These are phyloP conservation scores for Kwoniella sp. DNA, from an alignment of 768 basidiomycete genomes.

Conservation along the genomic window DNA sequence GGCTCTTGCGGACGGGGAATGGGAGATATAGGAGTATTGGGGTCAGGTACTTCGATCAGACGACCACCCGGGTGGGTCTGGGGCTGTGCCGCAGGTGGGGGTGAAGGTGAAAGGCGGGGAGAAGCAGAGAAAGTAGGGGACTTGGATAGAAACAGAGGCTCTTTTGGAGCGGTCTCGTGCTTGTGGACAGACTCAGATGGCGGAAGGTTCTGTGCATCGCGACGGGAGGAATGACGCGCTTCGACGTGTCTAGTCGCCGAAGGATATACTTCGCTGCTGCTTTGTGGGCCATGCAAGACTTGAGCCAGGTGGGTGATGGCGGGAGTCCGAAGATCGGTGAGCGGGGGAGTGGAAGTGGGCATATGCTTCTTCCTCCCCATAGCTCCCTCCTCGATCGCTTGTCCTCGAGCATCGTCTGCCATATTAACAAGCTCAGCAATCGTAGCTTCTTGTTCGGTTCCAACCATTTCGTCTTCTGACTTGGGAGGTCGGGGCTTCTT, in stretches of 20 bases:
- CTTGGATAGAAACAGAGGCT: slow-evolving; percentile 12
- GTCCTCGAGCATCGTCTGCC: not conserved
- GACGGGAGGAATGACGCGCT: no score
- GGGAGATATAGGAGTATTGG: no score
- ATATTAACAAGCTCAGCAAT: not conserved
- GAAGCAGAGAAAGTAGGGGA: slow-evolving; percentile 4
- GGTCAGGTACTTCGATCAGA: not conserved
- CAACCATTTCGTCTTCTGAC: not conserved
- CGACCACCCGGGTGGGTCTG: no score
- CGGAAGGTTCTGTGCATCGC: not conserved
- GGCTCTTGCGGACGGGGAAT: not conserved
- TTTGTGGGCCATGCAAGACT: not conserved
- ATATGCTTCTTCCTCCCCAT: not conserved
- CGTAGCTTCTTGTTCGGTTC: not conserved
- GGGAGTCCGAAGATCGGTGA: not conserved
- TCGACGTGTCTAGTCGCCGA: not conserved
- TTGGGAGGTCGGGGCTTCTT: not conserved
- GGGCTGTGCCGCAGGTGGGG: not conserved
- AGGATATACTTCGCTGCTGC: no score
- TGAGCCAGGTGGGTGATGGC: slow-evolving; percentile 10
- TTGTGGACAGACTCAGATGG: not conserved
- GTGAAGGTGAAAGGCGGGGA: not conserved
- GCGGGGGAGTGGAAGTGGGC: not conserved
- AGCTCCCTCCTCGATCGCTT: no score
- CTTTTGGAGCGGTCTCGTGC: not conserved